Evolutionary conservation across 306 rosid genomes (phyloP), one percentile per base, ranked within the genome.

Genomic region (Cucurbita moschata): DNA sequence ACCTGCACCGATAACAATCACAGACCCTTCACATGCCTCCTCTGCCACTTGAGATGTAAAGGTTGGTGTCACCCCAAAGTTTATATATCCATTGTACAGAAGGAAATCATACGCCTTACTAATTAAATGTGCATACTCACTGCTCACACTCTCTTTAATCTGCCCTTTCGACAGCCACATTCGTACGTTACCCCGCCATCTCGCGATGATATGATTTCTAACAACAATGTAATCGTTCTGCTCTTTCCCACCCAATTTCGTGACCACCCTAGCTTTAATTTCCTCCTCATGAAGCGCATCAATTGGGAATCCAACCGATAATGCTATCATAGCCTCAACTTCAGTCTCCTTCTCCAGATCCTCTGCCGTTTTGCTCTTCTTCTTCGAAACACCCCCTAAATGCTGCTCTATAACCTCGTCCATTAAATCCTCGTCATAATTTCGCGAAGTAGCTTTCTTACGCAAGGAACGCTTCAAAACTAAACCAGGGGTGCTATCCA

Each of bases 171-270:
- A 83, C 58, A 94, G 85, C 97, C 97, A 94, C 21, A 79, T 63
- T 84, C 83, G 76, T 15, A 94, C 97, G 76, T 91, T 91, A 44
- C 79, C 81, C 79, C 99, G 86, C 99, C 99, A 94, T n/a, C 82
- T 77, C 4, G 96, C 86, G 54, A 94, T 81, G 77, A 94, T 87
- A 77, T 94, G 99, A 84, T 90, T 94, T 82, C 99, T 89, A 63
- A 94, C 85, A 54, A 90, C 97, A 55, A 91, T 87, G 47, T 94
- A 94, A 81, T 91, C 96, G 76, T 94, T 94, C 82, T 87, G 99
- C 84, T 90, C 97, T 80, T 85, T 85, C 73, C 97, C 99, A 42
- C 97, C 95, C 81, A 94, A 80, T 52, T 87, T 73, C 15, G 52
- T 78, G 67, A 94, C 96, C 71, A 94, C 98, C 76, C 95, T 87